These are phyloP conservation scores for Primulina tabacum DNA, from an alignment of 257 asterid genomes.

Conservation along the genomic window DNA sequence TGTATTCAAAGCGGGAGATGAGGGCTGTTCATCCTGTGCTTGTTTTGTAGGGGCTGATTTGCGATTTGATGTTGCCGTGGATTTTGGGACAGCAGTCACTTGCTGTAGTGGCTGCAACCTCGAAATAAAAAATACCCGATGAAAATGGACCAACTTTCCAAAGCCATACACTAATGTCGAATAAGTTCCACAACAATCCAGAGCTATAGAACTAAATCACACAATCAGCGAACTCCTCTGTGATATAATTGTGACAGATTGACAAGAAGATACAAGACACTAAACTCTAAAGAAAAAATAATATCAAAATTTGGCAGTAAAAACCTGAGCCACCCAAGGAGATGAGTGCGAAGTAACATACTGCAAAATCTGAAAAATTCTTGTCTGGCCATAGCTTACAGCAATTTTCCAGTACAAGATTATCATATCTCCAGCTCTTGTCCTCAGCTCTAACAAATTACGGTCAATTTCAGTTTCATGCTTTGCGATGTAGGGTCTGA, in stretches of 20 bases:
- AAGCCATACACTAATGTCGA: background rate
- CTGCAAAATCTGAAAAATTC: slow-evolving; percentile 74
- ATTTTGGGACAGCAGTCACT: slow-evolving; percentile 34
- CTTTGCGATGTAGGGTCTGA: slow-evolving; percentile 73
- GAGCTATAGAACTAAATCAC: background rate
- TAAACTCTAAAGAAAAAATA: slow-evolving; percentile 1
- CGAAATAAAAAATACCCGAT: background rate
- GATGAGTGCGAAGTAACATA: slow-evolving; percentile 79
- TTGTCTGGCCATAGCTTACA: slow-evolving; percentile 71
- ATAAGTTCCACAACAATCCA: background rate
- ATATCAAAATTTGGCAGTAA: slow-evolving; percentile 4
- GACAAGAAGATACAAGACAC: background rate
- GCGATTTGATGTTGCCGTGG: slow-evolving; percentile 35
- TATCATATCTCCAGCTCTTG: slow-evolving; percentile 79
- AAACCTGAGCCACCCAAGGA: slow-evolving; percentile 63
- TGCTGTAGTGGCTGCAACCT: slow-evolving; percentile 39
- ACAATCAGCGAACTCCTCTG: background rate
- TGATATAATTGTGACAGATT: background rate
- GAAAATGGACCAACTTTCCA: background rate
- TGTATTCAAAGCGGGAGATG: slow-evolving; percentile 25
- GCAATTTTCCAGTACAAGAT: slow-evolving; percentile 58
- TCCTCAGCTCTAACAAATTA: slow-evolving; percentile 65
- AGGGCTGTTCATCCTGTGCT: slow-evolving; percentile 28
- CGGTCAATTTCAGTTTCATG: slow-evolving; percentile 94
- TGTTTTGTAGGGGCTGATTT: slow-evolving; percentile 33